Base-by-base conservation (phyloP, 108 stramenopile species). In the Cyclotella kingstonii region DNA sequence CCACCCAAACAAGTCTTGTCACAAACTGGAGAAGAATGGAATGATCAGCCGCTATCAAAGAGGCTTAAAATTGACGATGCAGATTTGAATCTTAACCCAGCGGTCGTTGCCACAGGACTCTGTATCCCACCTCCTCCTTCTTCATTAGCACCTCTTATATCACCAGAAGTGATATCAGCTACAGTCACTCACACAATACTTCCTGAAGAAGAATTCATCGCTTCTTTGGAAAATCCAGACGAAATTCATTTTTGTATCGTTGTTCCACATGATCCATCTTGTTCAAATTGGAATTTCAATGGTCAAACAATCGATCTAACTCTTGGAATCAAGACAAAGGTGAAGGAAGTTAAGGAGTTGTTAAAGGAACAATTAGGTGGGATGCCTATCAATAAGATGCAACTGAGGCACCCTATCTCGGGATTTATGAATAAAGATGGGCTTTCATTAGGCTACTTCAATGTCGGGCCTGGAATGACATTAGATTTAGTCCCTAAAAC, bases 361-460 rank as follows among this genome's bases (percentile, higher is more conserved):
- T 60, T 91, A 4, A 71, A 66, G 38, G 34, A 40, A 3, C 74
- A 84, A 46, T 59, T 90, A 43, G 83, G 81, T 43, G 81, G 70
- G 15, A 95, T 95, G 87, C 88, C 88, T 6, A 57, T 69, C 39
- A 95, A 95, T 68, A 95, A 95, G 46, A 86, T 90, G 64, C 89
- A 91, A 67, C 62, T 95, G 39, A 89, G 84, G 66, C 73, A 81
- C 50, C 46, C 69, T 7, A 63, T 53, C 6, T 54, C 57, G 34
- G 85, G 80, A 5, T 95, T 91, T 50, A 61, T 89, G 63, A 89
- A 86, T 41, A 82, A 90, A 63, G 83, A 79, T 70, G 73, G 45
- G 18, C 25, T 70, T 4, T 77, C 79, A 11, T 61, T 94, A 54
- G 92, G 84, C 4, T 63, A 79, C 56, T 60, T 89, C 25, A 89